Base-by-base conservation (phyloP, 768 basidiomycete species). In the Kwoniella newhampshirensis region DNA sequence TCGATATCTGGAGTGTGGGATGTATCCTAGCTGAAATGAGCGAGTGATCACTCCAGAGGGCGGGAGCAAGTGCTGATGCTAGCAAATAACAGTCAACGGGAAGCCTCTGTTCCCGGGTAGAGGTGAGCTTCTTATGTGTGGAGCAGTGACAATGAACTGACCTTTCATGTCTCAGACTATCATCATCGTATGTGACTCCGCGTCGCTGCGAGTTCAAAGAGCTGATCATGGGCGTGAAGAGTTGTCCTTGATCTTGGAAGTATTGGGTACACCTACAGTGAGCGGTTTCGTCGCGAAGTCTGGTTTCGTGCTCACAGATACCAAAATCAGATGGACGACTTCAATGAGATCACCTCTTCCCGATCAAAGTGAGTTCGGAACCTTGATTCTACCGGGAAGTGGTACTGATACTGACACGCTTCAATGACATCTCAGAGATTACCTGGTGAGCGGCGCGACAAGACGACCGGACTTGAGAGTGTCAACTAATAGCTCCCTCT, bases 101-200 rank as follows among this genome's bases (percentile, higher is more conserved):
- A 86, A 88, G 70, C 89, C 93, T 0, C 78, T 97, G 55, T 98
- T 97, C 77, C 93, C 93, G 4, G 93, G 93, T n/a, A 81, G 89
- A 62, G 91, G 93, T 91, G 62, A 68, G 59, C 58, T 39, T 17
- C 32, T 5, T 32, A 3, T 28, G 3, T n/a, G 11, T 17, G 3
- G 18, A 13, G 32, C 6, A 6, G 32, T 32, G 32, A 6, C 13
- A 13, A 32, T 13, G 32, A 30, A 46, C 41, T 54, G 46, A 40
- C 32, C 17, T 20, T 21, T n/a, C 30, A 23, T 42, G 11, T 11
- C 12, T 28, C 28, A 54, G 67, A 74, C 67, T 77, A 97, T 79
- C 92, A 94, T 75, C 87, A 96, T 76, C 94, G 73, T 75, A 13
- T 49, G 70, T 47, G 50, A 91, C 3, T 86, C 85, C 11, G 81